Conservation (phyloP, 108 stramenopile species). For the Aurantiochytrium sp. region DNA sequence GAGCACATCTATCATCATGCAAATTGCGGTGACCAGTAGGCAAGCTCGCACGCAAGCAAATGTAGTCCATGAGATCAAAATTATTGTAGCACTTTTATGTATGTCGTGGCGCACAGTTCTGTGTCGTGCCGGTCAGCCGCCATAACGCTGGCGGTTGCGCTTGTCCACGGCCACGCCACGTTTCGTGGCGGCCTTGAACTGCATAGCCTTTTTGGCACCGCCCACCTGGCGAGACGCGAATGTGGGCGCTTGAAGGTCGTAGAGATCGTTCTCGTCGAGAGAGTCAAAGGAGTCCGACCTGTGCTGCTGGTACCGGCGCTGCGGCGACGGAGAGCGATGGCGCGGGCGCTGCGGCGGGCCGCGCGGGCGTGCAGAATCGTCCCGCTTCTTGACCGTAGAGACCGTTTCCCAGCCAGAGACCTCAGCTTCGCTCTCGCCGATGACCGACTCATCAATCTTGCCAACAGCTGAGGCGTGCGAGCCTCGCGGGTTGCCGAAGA, state of each 20-base stretch:
- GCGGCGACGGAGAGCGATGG: background rate
- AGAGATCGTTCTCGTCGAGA: background rate
- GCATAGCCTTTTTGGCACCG: slow-evolving; percentile 4
- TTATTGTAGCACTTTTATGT: no score
- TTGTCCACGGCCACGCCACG: background rate
- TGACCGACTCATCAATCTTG: slow-evolving; percentile 25
- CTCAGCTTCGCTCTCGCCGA: background rate
- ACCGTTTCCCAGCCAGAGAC: background rate
- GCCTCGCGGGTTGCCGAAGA: background rate
- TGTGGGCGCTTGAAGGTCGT: background rate
- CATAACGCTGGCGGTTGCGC: background rate
- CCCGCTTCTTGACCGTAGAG: background rate
- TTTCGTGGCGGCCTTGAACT: background rate
- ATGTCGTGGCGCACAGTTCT: no score
- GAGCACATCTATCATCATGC: no score
- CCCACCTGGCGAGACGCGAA: background rate
- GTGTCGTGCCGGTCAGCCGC: background rate
- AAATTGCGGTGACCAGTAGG: no score
- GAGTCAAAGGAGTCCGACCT: background rate
- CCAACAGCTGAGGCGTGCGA: background rate
- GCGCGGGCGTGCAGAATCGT: background rate
- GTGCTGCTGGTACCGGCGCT: background rate
- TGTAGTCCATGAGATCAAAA: no score
- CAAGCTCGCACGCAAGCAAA: no score
- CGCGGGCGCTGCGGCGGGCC: background rate